Conservation (phyloP, 495 filamentous ascomycete species). For the Penicillium paradoxum region DNA sequence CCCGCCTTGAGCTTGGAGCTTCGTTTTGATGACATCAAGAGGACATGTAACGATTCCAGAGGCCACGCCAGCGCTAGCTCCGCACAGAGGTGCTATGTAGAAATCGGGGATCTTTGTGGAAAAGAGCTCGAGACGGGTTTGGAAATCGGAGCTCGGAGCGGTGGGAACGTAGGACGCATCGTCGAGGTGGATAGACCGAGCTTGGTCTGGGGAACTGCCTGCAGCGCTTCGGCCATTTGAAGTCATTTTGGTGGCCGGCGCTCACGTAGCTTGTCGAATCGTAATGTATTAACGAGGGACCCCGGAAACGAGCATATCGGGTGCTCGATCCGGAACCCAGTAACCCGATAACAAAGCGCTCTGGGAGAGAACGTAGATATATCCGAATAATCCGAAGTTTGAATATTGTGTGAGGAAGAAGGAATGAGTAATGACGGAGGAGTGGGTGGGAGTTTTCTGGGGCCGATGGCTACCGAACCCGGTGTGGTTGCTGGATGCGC, state of each 20-base stretch:
- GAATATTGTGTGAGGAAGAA: constrained; percentile 4
- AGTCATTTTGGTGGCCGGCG: constrained; percentile 38
- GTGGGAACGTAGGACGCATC: constrained; percentile 15
- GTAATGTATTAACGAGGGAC: constrained; percentile 40
- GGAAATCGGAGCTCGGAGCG: constrained; percentile 27
- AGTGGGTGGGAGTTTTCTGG: constrained; percentile 13
- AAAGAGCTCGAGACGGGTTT: constrained; percentile 53
- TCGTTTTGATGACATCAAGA: constrained; percentile 98
- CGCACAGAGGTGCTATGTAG: constrained; percentile 64
- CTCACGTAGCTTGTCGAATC: constrained; percentile 37
- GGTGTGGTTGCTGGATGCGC: constrained; percentile 18
- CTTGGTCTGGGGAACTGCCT: constrained; percentile 27
- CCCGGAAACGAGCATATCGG: constrained; percentile 47
- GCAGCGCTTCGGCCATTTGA: constrained; percentile 34
- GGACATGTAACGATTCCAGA: constrained; percentile 95
- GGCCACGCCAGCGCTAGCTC: constrained; percentile 81
- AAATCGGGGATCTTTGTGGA: constrained; percentile 47
- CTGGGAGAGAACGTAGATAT: constrained; percentile 4
- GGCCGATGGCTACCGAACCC: constrained; percentile 33
- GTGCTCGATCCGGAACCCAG: constrained; percentile 45
- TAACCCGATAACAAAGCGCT: constrained; percentile 17
- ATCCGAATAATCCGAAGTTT: not conserved
- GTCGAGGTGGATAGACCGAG: constrained; percentile 19
- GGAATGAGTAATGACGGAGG: not conserved
- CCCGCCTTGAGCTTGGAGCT: constrained; percentile 90